Base-by-base conservation (phyloP, 1,284 basidiomycete species). In the Xerocomus alliaceus region DNA sequence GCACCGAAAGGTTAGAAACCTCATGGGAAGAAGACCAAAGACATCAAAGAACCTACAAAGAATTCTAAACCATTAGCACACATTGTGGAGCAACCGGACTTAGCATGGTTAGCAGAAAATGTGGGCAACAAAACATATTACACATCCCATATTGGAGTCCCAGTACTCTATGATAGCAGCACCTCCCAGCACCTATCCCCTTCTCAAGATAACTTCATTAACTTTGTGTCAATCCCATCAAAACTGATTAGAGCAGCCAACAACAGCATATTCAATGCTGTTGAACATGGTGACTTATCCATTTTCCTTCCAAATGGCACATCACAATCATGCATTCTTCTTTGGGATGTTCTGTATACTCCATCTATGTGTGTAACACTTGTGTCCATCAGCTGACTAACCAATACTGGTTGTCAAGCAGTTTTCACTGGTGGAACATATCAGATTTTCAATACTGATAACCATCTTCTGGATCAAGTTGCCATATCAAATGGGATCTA, bases 1-100 rank as follows among this genome's bases (percentile, higher is more conserved):
- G 58, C n/a, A 3, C 60, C 56, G 8, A 64, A 61, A n/a, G 26
- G 28, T 0, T 61, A 56, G 62, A 65, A 65, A 20, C 18, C 35
- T 2, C 15, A 10, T 7, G n/a, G 15, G 44, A 17, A 45, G 28
- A 45, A 45, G 18, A 1, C 44, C 9, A 45, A 45, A 28, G 26
- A 45, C 7, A 17, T 10, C 5, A 28, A 41, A 9, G 8, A 45
- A 45, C 44, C 44, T 17, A 26, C n/a, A n/a, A n/a, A n/a, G n/a
- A n/a, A n/a, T n/a, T n/a, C n/a, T n/a, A n/a, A n/a, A n/a, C n/a
- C n/a, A n/a, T n/a, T n/a, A n/a, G n/a, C n/a, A n/a, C n/a, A n/a
- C n/a, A n/a, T n/a, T n/a, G n/a, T n/a, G n/a, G n/a, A n/a, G n/a
- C n/a, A n/a, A n/a, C n/a, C n/a, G n/a, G n/a, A n/a, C n/a, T n/a